Percentiles rank a stretch among this genome's conserved stretches.
These are phyloP conservation scores for Solanum corneliomulleri DNA, from an alignment of 257 asterid species.

Conservation along the genomic window DNA sequence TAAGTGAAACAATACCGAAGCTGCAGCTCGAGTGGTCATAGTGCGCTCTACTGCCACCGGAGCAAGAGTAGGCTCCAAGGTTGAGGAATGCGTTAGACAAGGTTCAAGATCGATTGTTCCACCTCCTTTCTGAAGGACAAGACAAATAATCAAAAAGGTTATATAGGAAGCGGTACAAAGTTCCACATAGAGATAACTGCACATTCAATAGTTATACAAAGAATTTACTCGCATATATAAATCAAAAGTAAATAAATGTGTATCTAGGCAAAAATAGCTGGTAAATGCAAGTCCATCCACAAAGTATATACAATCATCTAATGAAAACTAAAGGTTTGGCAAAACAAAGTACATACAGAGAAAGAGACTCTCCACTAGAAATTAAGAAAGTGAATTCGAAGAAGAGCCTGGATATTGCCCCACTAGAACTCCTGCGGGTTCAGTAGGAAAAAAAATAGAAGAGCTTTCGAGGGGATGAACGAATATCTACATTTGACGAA, in stretches of 20 bases:
- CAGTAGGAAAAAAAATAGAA: neutral
- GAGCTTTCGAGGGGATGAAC: neutral
- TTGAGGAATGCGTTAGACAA: slow-evolving; percentile 85
- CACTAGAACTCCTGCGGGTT: neutral
- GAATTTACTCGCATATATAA: neutral
- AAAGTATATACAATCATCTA: neutral
- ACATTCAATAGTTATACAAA: neutral
- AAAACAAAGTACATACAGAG: neutral
- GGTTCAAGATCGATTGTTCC: slow-evolving; percentile 84
- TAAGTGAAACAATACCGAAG: slow-evolving; percentile 50
- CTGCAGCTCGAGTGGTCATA: slow-evolving; percentile 97
- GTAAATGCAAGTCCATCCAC: neutral
- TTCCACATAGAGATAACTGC: neutral
- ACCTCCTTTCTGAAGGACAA: slow-evolving; percentile 68
- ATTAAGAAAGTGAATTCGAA: neutral
- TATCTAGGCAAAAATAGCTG: neutral
- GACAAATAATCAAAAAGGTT: neutral
- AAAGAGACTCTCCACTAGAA: neutral
- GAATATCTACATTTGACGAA: neutral
- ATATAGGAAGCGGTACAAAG: neutral
- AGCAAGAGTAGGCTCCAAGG: slow-evolving; percentile 97
- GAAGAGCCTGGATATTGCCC: neutral
- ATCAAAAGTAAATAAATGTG: neutral
- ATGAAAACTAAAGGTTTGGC: neutral
- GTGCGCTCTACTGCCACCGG: slow-evolving; percentile 97